Conservation (phyloP, 495 filamentous ascomycete species). For the Rhypophila decipiens region DNA sequence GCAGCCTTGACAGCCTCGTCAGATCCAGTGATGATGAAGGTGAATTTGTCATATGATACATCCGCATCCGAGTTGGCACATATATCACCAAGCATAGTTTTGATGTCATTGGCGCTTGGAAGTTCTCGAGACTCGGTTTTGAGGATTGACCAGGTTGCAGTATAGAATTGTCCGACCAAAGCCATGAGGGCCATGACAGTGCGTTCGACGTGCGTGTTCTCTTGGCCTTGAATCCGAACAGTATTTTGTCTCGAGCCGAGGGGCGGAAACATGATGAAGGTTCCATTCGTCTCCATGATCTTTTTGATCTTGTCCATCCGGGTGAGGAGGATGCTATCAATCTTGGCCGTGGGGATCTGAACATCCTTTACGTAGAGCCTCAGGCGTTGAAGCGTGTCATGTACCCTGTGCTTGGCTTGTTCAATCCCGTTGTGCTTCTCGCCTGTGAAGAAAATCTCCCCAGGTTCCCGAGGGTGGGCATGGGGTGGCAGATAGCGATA, state of each 20-base stretch:
- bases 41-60: conserved; percentile 86
- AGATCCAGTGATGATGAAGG: conserved; percentile 88
- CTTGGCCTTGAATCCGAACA: conserved; percentile 84
- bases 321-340: conserved; percentile 85
- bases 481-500: conserved; percentile 82
- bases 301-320: conserved; percentile 94
- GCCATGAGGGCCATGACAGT: conserved; percentile 93
- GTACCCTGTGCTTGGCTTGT: conserved; percentile 80
- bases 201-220: conserved; percentile 87
- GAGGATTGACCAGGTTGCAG: conserved; percentile 91
- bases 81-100: conserved; percentile 88
- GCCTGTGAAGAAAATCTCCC: conserved; percentile 91
- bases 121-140: conserved; percentile 65
- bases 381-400: conserved; percentile 66
- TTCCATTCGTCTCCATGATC: conserved; percentile 94
- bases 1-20: conserved; percentile 94
- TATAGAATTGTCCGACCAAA: conserved; percentile 94
- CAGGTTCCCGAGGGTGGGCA: conserved; percentile 69
- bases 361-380: conserved; percentile 91
- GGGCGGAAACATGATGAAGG: conserved; percentile 82
- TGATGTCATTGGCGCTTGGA: conserved; percentile 69
- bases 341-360: conserved; percentile 75
- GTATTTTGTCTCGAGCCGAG: conserved; percentile 72
- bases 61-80: conserved; percentile 94
- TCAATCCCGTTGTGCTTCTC: conserved; percentile 72